Conservation (phyloP, 345 rosid genomes). For the Cardiospermum halicacabum region DNA sequence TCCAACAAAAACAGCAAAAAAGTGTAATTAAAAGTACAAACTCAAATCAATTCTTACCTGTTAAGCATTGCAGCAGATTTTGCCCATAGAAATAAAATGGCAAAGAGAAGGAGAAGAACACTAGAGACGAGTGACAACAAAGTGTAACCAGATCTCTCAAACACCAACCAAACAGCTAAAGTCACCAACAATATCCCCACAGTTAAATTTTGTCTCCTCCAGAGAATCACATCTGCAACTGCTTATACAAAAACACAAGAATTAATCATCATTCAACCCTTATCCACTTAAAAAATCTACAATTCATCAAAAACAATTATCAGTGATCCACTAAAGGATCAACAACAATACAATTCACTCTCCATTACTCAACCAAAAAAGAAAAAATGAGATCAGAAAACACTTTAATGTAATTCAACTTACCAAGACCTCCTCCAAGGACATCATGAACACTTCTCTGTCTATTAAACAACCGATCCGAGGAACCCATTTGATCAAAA, state of each 20-base stretch:
- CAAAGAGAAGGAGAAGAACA: slow-evolving; percentile 76
- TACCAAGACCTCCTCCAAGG: slow-evolving; percentile 81
- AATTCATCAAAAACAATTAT: not conserved
- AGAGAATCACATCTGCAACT: slow-evolving; percentile 90
- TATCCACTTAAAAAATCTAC: slow-evolving; percentile 1
- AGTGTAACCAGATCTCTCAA: slow-evolving; percentile 81
- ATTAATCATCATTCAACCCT: not conserved
- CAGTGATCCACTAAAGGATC: not conserved
- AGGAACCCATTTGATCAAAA: slow-evolving; percentile 49
- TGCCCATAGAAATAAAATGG: slow-evolving; percentile 88
- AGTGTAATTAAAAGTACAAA: not conserved
- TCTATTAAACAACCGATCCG: slow-evolving; percentile 57
- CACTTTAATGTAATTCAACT: slow-evolving; percentile 13
- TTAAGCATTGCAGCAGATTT: slow-evolving; percentile 93
- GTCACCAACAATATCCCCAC: slow-evolving; percentile 58
- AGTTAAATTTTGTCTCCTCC: slow-evolving; percentile 72
- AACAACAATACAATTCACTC: not conserved
- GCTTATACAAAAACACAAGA: slow-evolving; percentile 24
- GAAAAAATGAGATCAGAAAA: not conserved
- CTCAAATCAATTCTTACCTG: slow-evolving; percentile 41
- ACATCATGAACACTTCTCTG: slow-evolving; percentile 66
- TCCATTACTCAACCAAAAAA: not conserved
- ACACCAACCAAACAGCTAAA: slow-evolving; percentile 81
- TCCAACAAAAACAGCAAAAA: not conserved
- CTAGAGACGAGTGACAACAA: slow-evolving; percentile 77